Percentiles rank a stretch among this genome's conserved stretches.
Conservation (phyloP, 257 asterid species). For the Mitragyna speciosa region DNA sequence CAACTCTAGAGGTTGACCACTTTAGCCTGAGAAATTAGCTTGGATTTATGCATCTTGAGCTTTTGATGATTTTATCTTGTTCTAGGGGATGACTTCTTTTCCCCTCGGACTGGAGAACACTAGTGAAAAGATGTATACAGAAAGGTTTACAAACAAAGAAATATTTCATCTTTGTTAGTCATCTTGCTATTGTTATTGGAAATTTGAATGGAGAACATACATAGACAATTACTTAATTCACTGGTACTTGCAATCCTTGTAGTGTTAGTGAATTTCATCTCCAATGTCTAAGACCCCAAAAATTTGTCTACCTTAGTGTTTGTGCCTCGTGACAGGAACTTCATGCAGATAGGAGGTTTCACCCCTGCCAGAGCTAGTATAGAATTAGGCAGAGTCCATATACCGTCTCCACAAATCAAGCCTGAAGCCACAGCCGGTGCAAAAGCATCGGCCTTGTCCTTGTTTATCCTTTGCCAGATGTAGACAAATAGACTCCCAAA, state of each 20-base stretch:
- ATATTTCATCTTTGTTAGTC: not conserved
- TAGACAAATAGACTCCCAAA: conserved; percentile 58
- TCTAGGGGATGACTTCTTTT: not conserved
- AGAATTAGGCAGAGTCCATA: conserved; percentile 59
- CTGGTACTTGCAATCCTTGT: not conserved
- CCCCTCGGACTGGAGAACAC: not conserved
- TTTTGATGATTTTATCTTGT: not conserved
- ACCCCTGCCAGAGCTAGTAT: conserved; percentile 57
- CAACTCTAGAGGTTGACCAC: not conserved
- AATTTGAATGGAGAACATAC: not conserved
- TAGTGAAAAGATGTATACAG: not conserved
- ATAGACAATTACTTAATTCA: not conserved
- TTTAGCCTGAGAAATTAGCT: not conserved
- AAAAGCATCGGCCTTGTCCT: conserved; percentile 55
- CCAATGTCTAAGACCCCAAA: conserved; percentile 12
- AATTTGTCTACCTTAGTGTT: conserved; percentile 38
- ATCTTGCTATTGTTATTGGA: not conserved
- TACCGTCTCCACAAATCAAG: conserved; percentile 63
- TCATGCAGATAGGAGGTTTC: conserved; percentile 70
- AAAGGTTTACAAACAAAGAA: not conserved
- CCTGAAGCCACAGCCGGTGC: conserved; percentile 72
- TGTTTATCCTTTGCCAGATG: conserved; percentile 52
- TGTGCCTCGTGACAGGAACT: conserved; percentile 48
- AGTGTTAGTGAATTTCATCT: not conserved
- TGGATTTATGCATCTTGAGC: not conserved